These are phyloP conservation scores for Pulveroboletus sp. DNA, from an alignment of 768 basidiomycete species.

Conservation along the genomic window DNA sequence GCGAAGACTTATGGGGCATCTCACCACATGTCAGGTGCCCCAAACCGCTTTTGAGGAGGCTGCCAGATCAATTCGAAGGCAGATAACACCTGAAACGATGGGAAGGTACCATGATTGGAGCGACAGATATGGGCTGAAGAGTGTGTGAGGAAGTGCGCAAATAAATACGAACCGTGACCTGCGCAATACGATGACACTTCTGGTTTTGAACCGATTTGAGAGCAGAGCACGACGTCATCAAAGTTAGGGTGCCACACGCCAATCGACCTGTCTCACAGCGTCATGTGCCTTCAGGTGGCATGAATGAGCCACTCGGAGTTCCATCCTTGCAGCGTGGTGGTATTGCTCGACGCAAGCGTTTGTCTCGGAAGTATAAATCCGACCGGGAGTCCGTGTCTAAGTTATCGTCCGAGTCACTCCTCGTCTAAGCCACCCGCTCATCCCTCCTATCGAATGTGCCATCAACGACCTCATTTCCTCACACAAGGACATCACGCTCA, in stretches of 20 bases:
- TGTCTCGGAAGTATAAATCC: constrained; percentile 7
- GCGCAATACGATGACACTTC: no score
- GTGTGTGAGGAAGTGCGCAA: background rate
- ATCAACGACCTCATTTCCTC: constrained; percentile 8
- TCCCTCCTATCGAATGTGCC: constrained; percentile 5
- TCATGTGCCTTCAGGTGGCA: background rate
- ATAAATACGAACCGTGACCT: no score
- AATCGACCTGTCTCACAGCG: background rate
- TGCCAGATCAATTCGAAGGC: constrained; percentile 63
- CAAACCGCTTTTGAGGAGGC: constrained; percentile 69
- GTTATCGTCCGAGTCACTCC: background rate
- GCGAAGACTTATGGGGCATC: background rate
- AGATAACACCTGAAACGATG: constrained; percentile 82
- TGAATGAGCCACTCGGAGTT: constrained; percentile 5
- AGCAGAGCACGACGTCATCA: no score
- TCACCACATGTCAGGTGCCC: constrained; percentile 54
- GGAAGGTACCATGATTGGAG: constrained; percentile 72
- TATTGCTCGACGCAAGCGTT: constrained; percentile 2
- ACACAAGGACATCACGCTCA: constrained; percentile 5
- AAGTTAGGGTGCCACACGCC: no score
- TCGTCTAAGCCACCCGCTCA: background rate
- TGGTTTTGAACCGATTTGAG: no score
- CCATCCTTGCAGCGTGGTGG: background rate
- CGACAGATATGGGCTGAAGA: constrained; percentile 26
- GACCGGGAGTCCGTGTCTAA: background rate